Percentiles rank a stretch among this genome's conserved stretches.
Conservation (phyloP, 2,329 filamentous ascomycete genomes). For the Aspergillus sp. region DNA sequence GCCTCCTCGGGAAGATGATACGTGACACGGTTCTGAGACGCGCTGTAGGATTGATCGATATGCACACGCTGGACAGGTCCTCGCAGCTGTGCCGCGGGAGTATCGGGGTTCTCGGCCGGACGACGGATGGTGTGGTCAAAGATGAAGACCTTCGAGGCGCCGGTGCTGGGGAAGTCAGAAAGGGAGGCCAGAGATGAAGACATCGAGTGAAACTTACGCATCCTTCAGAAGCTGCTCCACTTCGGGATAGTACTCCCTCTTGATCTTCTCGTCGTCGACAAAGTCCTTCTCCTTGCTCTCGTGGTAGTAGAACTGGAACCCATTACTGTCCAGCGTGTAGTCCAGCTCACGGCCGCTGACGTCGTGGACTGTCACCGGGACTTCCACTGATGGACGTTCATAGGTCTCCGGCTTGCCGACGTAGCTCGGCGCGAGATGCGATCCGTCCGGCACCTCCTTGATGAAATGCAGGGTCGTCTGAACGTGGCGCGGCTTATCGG, state of each 20-base stretch:
- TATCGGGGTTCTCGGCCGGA: constrained; percentile 31
- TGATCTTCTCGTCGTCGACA: constrained; percentile 44
- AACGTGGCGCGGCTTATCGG: constrained; percentile 34
- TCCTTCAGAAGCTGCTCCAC: constrained; percentile 48
- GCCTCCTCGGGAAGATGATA: constrained; percentile 48
- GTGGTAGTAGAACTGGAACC: constrained; percentile 47
- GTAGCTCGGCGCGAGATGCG: constrained; percentile 41
- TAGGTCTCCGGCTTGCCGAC: constrained; percentile 41
- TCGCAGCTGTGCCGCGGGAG: constrained; percentile 34
- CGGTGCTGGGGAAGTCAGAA: constrained; percentile 29
- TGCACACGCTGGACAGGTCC: constrained; percentile 53
- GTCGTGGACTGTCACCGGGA: constrained; percentile 42
- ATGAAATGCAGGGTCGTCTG: constrained; percentile 49
- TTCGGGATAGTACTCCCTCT: constrained; percentile 46
- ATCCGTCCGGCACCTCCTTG: constrained; percentile 45
- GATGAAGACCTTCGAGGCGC: constrained; percentile 47
- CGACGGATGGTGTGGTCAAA: constrained; percentile 54
- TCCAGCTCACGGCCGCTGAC: constrained; percentile 44
- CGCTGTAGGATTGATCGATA: constrained; percentile 51
- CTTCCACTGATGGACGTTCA: constrained; percentile 39
- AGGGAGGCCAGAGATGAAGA: not conserved
- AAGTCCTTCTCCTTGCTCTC: constrained; percentile 38
- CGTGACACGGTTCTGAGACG: constrained; percentile 42
- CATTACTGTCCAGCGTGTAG: constrained; percentile 48
- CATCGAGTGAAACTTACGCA: constrained; percentile 22